Base-by-base conservation (phyloP, 2,329 filamentous ascomycete species). In the Cercospora brassicicola region DNA sequence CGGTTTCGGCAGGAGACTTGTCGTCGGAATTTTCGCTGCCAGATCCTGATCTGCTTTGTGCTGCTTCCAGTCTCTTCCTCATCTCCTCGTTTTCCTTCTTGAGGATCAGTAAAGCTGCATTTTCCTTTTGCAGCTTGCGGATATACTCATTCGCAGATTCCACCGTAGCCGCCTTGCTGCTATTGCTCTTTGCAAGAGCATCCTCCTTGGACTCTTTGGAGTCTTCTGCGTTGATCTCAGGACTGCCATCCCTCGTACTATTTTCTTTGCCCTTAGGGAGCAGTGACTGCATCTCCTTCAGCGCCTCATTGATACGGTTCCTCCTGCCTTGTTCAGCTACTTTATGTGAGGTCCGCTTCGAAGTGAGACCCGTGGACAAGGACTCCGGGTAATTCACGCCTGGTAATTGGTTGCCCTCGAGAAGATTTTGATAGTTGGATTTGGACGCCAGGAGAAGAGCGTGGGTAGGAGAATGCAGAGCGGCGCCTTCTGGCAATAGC, bases 121-220 rank as follows among this genome's bases (percentile, higher is more conserved):
- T 72, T 77, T 96, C 91, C 73, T 87, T 83, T 79, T 96, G 89
- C 69, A 99, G 81, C 68, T 89, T 86, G 80, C 92, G 94, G 81
- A 99, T 97, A 77, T 98, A 97, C 66, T 94, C 90, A 75, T 98
- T 98, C 1, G 95, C 95, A 81, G 92, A 90, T 80, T 99, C 95
- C n/a, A 99, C 95, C 0, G 96, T 97, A 73, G 92, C 96, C 1
- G 95, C 95, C 79, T 98, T 99, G 81, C 93, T 97, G 75, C 90
- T 93, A 59, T 76, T 77, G 33, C 91, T 88, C 62, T 88, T 86
- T 10, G 81, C 82, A 2, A 71, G 71, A 10, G 73, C 74, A 13
- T 75, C 74, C 33, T 74, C 75, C 55, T 80, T 79, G n/a, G 75
- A 74, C 3, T 78, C 78, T 56, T 77, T 75, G 30, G 68, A 68